These are phyloP conservation scores for Fragaria ananassa DNA, from an alignment of 306 rosid species.

Conservation along the genomic window DNA sequence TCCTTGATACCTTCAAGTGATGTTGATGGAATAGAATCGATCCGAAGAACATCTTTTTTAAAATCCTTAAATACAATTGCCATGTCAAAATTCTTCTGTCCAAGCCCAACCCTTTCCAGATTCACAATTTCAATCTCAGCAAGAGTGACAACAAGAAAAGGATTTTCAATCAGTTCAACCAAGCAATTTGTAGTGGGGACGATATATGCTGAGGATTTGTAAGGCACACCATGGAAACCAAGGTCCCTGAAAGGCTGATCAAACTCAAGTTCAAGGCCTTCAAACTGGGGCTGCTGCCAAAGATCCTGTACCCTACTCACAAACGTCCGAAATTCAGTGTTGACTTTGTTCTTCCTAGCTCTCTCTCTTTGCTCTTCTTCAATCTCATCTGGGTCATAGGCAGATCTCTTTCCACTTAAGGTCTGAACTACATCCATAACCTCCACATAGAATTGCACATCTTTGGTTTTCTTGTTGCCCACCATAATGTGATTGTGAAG, in stretches of 20 bases:
- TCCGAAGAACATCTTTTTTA: constrained; percentile 83
- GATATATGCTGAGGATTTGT: constrained; percentile 79
- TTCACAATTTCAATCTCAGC: constrained; percentile 94
- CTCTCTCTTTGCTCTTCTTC: constrained; percentile 98
- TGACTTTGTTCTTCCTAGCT: constrained; percentile 84
- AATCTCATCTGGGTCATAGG: constrained; percentile 94
- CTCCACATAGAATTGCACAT: constrained; percentile 85
- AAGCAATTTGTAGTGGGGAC: constrained; percentile 89
- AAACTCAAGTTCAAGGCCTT: constrained; percentile 78
- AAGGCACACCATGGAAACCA: constrained; percentile 95
- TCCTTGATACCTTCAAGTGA: constrained; percentile 93
- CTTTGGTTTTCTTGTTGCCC: constrained; percentile 93
- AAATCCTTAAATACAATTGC: constrained; percentile 90
- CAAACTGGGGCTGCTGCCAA: constrained; percentile 90
- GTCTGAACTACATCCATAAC: constrained; percentile 95
- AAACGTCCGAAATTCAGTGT: constrained; percentile 77
- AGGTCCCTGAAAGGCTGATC: constrained; percentile 97
- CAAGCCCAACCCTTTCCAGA: constrained; percentile 94
- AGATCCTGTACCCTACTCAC: constrained; percentile 88
- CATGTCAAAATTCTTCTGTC: constrained; percentile 98
- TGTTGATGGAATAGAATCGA: constrained; percentile 84
- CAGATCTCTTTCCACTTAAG: constrained; percentile 83
- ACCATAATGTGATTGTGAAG: constrained; percentile 95
- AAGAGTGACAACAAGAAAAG: constrained; percentile 83
- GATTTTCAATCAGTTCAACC: constrained; percentile 87